These are phyloP conservation scores for Tylopilus cervinicoccineus DNA, from an alignment of 768 basidiomycete genomes.

Conservation along the genomic window DNA sequence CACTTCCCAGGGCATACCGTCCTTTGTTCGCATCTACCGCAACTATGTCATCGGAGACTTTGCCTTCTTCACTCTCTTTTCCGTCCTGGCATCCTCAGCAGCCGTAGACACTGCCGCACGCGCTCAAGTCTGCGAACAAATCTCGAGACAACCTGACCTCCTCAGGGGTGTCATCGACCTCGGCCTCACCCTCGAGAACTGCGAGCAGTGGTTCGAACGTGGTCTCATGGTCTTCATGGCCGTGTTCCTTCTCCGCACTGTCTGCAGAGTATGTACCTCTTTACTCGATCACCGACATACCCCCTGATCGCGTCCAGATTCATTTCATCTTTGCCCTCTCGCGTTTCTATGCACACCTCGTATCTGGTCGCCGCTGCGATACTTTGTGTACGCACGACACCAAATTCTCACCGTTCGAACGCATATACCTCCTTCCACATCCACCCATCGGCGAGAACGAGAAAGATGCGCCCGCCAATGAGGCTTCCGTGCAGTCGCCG, in stretches of 20 bases:
- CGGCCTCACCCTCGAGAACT: constrained; percentile 75
- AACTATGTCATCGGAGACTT: constrained; percentile 81
- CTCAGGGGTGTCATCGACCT: constrained; percentile 66
- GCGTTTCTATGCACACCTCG: constrained; percentile 56
- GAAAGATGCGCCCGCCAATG: constrained; percentile 1
- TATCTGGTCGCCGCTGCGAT: constrained; percentile 34
- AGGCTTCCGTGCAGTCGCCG: constrained; percentile 6
- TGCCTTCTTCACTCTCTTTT: constrained; percentile 59
- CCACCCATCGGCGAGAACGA: constrained; percentile 12
- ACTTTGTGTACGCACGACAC: constrained; percentile 13
- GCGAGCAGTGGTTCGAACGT: constrained; percentile 74
- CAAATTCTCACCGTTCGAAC: constrained; percentile 40
- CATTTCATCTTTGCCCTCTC: constrained; percentile 75
- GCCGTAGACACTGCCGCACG: constrained; percentile 54
- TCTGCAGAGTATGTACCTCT: constrained; percentile 55
- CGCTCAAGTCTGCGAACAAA: constrained; percentile 65
- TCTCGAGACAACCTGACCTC: constrained; percentile 72
- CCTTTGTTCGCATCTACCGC: constrained; percentile 74
- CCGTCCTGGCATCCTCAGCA: constrained; percentile 52
- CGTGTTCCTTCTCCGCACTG: constrained; percentile 55
- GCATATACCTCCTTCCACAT: constrained; percentile 58
- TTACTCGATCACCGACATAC: background rate
- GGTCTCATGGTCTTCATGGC: constrained; percentile 57
- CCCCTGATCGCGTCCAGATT: constrained; percentile 39
- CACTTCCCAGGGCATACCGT: constrained; percentile 49